Conservation (phyloP, 1,284 basidiomycete genomes). For the Ustilago vetiveriae region DNA sequence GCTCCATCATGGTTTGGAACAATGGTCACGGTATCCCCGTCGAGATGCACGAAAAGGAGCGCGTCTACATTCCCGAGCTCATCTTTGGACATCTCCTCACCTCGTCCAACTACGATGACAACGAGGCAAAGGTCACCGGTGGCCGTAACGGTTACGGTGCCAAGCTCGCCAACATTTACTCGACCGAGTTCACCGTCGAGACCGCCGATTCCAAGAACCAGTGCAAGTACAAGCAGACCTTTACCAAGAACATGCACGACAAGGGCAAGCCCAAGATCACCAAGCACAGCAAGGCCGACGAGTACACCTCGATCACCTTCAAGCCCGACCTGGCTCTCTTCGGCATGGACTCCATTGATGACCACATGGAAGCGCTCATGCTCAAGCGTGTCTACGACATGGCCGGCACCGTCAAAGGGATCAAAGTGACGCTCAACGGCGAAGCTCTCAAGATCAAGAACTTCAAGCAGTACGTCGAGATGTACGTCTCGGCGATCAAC, state of each 20-base stretch:
- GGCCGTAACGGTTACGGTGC: slow-evolving; percentile 99
- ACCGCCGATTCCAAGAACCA: slow-evolving; percentile 87
- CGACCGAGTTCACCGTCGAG: slow-evolving; percentile 94
- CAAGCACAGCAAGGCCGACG: slow-evolving; percentile 77
- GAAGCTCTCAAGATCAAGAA: slow-evolving; percentile 91
- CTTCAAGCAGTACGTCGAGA: slow-evolving; percentile 97
- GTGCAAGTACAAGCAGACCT: slow-evolving; percentile 95
- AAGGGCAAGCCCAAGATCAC: slow-evolving; percentile 87
- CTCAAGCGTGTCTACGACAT: slow-evolving; percentile 97
- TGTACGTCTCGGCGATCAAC: slow-evolving; percentile 74
- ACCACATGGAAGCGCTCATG: slow-evolving; percentile 87
- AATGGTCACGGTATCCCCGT: slow-evolving; percentile 97
- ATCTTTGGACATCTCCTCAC: slow-evolving; percentile 97
- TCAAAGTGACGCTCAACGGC: slow-evolving; percentile 93
- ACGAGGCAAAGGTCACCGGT: slow-evolving; percentile 98
- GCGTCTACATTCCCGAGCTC: slow-evolving; percentile 95
- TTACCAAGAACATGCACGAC: slow-evolving; percentile 91
- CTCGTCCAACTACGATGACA: slow-evolving; percentile 97
- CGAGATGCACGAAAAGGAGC: slow-evolving; percentile 89
- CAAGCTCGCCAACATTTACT: slow-evolving; percentile 96
- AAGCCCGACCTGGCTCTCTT: slow-evolving; percentile 91
- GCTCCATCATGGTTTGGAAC: slow-evolving; percentile 91
- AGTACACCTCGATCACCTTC: slow-evolving; percentile 95
- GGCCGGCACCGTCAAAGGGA: slow-evolving; percentile 90
- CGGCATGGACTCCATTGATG: slow-evolving; percentile 90